Evolutionary conservation across 768 basidiomycete species (phyloP).

Genomic region (Thelephora aurantiotincta): DNA sequence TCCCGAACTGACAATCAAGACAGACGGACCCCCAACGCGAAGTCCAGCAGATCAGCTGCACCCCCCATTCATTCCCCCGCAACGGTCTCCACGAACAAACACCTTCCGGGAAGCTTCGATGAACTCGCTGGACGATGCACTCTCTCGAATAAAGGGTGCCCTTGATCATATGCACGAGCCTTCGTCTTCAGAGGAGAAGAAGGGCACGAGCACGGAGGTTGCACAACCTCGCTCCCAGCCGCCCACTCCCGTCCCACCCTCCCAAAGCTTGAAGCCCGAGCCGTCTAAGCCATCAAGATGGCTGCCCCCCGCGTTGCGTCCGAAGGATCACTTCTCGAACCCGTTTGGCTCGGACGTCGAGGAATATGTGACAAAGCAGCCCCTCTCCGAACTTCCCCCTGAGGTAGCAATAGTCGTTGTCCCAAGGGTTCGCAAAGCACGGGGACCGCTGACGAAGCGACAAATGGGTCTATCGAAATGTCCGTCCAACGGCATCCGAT

Average conservation of each 20-base stretch:
- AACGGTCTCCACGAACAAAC: conserved; percentile 13
- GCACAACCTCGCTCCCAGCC: conserved; percentile 3
- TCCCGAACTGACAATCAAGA: neutral
- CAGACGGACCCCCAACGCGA: neutral
- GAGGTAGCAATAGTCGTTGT: conserved; percentile 28
- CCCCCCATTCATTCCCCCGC: neutral
- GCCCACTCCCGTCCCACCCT: conserved; percentile 12
- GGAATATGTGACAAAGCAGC: neutral
- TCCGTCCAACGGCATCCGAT: conserved; percentile 25
- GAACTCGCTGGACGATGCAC: conserved; percentile 68
- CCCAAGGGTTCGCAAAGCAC: conserved; percentile 26
- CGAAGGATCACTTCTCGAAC: neutral
- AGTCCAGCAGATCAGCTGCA: conserved; percentile 1
- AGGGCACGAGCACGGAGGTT: neutral
- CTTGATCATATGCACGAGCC: conserved; percentile 49
- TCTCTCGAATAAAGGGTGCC: conserved; percentile 78
- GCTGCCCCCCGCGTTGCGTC: conserved; percentile 15
- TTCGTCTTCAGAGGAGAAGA: conserved; percentile 15
- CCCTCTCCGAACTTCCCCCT: conserved; percentile 11
- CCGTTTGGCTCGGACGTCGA: neutral
- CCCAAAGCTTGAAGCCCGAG: conserved; percentile 7
- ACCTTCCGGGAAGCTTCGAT: conserved; percentile 39
- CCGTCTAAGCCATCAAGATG: conserved; percentile 10
- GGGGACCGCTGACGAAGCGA: conserved; percentile 32
- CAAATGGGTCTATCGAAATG: conserved; percentile 32